Evolutionary conservation across 176 grass and related monocot species (phyloP), one percentile per base, ranked within the genome.

Genomic region (Eleusine indica): DNA sequence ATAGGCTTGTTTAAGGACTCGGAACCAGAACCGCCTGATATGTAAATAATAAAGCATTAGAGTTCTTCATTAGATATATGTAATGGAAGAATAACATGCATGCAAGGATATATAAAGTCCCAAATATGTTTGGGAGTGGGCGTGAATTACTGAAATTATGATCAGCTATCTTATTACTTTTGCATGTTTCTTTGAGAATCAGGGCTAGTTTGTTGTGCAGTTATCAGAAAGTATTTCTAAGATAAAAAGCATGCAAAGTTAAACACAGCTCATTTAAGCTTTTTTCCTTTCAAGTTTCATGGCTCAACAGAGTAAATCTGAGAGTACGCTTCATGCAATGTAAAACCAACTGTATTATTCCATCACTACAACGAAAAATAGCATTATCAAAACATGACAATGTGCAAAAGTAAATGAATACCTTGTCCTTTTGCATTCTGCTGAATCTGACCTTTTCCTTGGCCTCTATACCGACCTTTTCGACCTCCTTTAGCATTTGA

Each of bases 1-100:
- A 96, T 32, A 70, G 91, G 87, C 76, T 92, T 94, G 88, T 62
- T 98, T 81, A 77, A 68, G 66, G 69, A 68, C 48, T 91, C 85
- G 1, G 22, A 58, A 51, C 73, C 88, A 86, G 73, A 82, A 68
- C 75, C n/a, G 7, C 66, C 83, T 84, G 43, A 51, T 40, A 79
- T 68, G 25, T 19, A 40, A 19, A 85, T 4, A 53, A 13, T n/a
- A 51, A 40, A 75, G 21, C 11, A 32, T 72, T 38, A 74, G 41
- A 39, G 38, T 8, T 44, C 9, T 56, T 19, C 53, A 52, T 52
- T 4, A 53, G 9, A 53, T 7, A 42, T 68, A 5, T 48, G 9
- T n/a, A 63, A 1, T 38, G 8, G 17, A 12, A 83, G 22, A 25
- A 19, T 38, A 68, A 73, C 68, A 80, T 32, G 81, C 30, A 21